Base-by-base conservation (phyloP, 768 basidiomycete species). In the Boletus reticulatus region DNA sequence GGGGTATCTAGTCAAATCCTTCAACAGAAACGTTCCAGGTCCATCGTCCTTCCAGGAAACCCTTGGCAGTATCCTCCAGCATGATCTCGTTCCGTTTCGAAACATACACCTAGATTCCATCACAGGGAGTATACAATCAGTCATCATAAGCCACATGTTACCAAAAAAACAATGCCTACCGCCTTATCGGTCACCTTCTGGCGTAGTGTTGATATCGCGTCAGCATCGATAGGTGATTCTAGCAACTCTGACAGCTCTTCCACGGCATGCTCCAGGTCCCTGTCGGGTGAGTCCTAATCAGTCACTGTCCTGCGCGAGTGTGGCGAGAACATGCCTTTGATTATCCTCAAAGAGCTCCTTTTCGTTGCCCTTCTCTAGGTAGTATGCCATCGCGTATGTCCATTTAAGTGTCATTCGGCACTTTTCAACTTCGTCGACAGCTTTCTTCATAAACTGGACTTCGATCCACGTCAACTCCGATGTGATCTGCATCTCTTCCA, bases 301-400 rank as follows among this genome's bases (percentile, higher is more conserved):
- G 37, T 50, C 8, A 51, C 17, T 22, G 10, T 3, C 17, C 12
- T 3, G 42, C 6, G 10, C 7, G 5, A 29, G 20, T 12, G 20
- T 24, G 16, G 17, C 27, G 42, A 45, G 20, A 53, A 71, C 79
- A 41, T 58, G 87, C 90, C 90, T 81, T 74, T 99, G 97, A 67
- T 98, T 98, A 73, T 98, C 95, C 72, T 98, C 96, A 66, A 94
- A 98, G 44, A 98, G 75, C 67, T 94, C 91, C 75, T 98, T 98
- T 79, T 89, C 79, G 67, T 98, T 98, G 50, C 90, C 85, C 67
- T 82, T 87, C 39, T 84, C 87, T 29, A 99, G 82, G 68, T 98
- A 98, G 76, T 94, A 99, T 29, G 95, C 96, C 96, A 99, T 98
- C 4, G 94, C 90, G 65, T 99, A 99, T 13, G 96, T 98, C 96